Evolutionary conservation across 495 filamentous ascomycete genomes (phyloP), one percentile per base, ranked within the genome.

Genomic region (Penicillium samsonianum): DNA sequence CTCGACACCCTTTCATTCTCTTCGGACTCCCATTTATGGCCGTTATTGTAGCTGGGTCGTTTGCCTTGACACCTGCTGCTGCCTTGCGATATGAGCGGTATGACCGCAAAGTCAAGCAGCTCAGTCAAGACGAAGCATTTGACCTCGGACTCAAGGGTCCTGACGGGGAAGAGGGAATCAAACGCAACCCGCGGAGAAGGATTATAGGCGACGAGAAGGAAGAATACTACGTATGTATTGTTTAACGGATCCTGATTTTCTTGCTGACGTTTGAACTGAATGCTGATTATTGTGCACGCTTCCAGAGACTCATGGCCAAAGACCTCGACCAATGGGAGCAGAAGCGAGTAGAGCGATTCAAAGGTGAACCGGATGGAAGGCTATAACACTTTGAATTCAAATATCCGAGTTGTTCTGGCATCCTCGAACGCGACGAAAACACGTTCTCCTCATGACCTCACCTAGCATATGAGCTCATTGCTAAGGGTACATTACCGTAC

Each of bases 261-360:
- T 83, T 22, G 14, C 26, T 26, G 20, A 6, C 5, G n/a, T n/a
- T 42, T 38, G 14, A 20, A 41, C 3, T 17, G n/a, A 50, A 50
- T 43, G 14, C 60, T 59, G 30, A 62, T 57, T 56, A 62, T 57
- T 57, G 17, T 28, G 5, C 17, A 26, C 33, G 5, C 43, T 44
- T 20, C 52, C 70, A 96, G 92, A 87, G 88, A 73, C 78, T 97
- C 16, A 88, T 92, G 59, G 88, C 87, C 28, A 95, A 97, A 74
- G 92, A 98, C 71, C 67, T 96, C 49, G 93, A 98, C 65, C 81
- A 90, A 64, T 99, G 95, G 95, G 95, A 99, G 70, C 92, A 96
- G 68, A 94, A 90, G 71, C 82, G 95, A 47, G 91, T 98, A 14
- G 83, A 92, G 74, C 80, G 95, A 64, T 82, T 98, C 53, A 80